A percentile compares a stretch with the other conserved stretches of the same genome.
Evolutionary conservation across 345 rosid genomes (phyloP).

Genomic region (Capsella bursapastoris): DNA sequence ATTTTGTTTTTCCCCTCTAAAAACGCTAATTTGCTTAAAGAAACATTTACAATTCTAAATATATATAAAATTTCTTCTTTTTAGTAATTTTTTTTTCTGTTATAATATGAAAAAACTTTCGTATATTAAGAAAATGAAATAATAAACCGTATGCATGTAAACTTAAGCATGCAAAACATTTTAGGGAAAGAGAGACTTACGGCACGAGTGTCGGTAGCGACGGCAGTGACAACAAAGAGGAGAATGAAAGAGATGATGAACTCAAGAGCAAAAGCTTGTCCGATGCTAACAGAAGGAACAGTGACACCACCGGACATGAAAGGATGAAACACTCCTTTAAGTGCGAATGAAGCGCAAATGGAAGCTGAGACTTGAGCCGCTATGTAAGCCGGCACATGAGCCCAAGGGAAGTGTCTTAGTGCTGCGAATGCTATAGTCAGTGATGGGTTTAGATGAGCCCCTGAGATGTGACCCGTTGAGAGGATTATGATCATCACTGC

Average conservation of each 20-base stretch:
- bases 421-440: constrained; percentile 90
- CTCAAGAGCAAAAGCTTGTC: constrained; percentile 95
- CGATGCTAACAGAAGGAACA: constrained; percentile 73
- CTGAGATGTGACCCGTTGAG: constrained; percentile 94
- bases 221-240: constrained; percentile 91
- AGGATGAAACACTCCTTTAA: constrained; percentile 84
- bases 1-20: too few species aligned
- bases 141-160: neutral
- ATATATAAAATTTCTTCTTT: too few species aligned
- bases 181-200: constrained; percentile 51
- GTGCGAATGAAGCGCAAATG: constrained; percentile 89
- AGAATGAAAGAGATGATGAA: constrained; percentile 90
- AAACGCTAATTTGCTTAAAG: neutral
- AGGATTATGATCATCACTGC: constrained; percentile 94
- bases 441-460: constrained; percentile 95
- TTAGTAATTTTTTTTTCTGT: too few species aligned
- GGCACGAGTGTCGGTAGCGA: constrained; percentile 97
- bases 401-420: constrained; percentile 92
- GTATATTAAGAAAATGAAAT: too few species aligned
- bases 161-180: neutral
- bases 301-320: constrained; percentile 96
- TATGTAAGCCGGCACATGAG: constrained; percentile 88
- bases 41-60: neutral
- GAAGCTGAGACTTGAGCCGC: constrained; percentile 92
- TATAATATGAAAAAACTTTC: too few species aligned